Evolutionary conservation across 1,284 basidiomycete species (phyloP).

Genomic region (Kalmanozyma brasiliensis): DNA sequence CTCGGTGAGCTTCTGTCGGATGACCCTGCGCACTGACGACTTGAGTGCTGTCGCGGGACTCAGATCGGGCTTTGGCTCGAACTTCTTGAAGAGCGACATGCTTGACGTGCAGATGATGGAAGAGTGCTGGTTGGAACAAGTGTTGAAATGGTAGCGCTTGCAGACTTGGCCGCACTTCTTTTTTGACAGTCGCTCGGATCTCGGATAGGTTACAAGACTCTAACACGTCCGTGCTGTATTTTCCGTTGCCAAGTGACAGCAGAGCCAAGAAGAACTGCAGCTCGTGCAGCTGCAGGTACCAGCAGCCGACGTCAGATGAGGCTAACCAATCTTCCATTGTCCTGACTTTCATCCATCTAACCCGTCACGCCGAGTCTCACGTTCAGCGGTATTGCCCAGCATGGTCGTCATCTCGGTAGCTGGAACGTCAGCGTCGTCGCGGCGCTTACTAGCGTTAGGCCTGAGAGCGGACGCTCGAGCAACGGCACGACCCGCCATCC

Average conservation of each 20-base stretch:
- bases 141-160: not conserved
- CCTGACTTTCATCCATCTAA: too few species aligned
- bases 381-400: not conserved
- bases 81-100: constrained; percentile 67
- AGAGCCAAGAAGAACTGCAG: constrained; percentile 4
- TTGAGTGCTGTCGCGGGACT: constrained; percentile 93
- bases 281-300: not conserved
- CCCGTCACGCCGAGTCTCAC: too few species aligned
- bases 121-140: too few species aligned
- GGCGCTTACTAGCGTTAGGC: constrained; percentile 4
- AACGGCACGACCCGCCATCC: not conserved
- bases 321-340: too few species aligned
- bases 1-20: constrained; percentile 81
- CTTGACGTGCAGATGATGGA: not conserved
- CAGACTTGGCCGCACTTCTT: not conserved
- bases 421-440: constrained; percentile 22
- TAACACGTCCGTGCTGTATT: constrained; percentile 30
- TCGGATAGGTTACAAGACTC: constrained; percentile 4
- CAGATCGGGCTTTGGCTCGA: constrained; percentile 81
- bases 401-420: constrained; percentile 15
- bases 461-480: not conserved
- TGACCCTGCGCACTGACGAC: constrained; percentile 89
- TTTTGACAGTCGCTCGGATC: constrained; percentile 25
- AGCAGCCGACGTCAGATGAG: too few species aligned
- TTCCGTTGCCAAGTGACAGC: constrained; percentile 6